Conservation (phyloP, 2,329 filamentous ascomycete species). For the Thelonectria discophora region DNA sequence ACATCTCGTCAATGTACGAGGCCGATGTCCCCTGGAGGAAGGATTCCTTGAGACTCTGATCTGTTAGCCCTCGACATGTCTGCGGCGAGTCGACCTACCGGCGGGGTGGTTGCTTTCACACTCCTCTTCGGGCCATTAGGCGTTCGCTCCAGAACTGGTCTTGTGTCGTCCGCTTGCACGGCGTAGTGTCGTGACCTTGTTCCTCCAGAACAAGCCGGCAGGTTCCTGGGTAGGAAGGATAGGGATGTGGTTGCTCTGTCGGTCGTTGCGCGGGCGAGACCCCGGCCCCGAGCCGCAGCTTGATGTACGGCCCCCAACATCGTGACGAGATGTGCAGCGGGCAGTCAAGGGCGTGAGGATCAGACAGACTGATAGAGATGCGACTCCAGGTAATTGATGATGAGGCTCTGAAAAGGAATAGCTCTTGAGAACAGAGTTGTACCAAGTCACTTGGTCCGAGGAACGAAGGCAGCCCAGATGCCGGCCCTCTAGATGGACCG, state of each 20-base stretch:
- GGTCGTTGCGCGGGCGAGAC: neutral
- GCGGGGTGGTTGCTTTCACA: neutral
- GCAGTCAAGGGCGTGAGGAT: neutral
- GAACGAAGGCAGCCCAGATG: no score
- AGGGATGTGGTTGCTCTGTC: no score
- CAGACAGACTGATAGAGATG: neutral
- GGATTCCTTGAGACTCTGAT: constrained; percentile 20
- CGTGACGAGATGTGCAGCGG: neutral
- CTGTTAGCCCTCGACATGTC: neutral
- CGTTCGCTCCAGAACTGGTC: neutral
- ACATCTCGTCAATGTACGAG: constrained; percentile 99
- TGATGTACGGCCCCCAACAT: constrained; percentile 17
- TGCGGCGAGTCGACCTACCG: neutral
- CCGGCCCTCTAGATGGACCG: no score
- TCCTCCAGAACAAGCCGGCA: neutral
- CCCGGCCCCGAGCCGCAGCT: neutral
- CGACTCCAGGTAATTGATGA: no score
- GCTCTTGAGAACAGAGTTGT: no score
- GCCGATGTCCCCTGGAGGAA: constrained; percentile 95
- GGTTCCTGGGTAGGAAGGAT: no score
- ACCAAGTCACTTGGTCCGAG: no score
- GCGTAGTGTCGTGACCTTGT: constrained; percentile 5
- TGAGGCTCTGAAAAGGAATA: no score
- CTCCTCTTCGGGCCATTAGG: neutral
- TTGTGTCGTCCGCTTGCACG: constrained; percentile 3